Evolutionary conservation across 345 rosid species (phyloP).

Genomic region (Eucalyptus paniculata): DNA sequence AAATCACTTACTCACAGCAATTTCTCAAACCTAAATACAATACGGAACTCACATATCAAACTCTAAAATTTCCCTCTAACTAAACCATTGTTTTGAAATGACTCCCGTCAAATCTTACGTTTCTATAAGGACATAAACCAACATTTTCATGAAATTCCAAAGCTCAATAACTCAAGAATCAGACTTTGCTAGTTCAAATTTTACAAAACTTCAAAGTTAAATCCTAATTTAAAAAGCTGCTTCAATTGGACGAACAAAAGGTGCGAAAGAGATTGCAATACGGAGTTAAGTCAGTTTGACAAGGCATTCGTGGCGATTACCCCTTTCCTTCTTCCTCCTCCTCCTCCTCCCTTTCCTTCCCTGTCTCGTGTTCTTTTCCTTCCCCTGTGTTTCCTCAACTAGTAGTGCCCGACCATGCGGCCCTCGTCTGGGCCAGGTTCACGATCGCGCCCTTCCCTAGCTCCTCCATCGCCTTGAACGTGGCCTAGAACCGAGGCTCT

Average conservation of each 20-base stretch:
- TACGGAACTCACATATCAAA: fast-evolving
- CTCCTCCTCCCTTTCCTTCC: no score
- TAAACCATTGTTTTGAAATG: no score
- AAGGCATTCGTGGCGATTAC: fast-evolving
- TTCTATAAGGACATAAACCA: fast-evolving
- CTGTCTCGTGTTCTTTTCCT: background rate
- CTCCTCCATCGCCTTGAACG: no score
- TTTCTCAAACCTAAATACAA: background rate
- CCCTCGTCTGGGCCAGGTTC: no score
- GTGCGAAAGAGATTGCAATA: fast-evolving
- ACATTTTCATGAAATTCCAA: background rate
- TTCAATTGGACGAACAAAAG: background rate
- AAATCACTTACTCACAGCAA: fast-evolving
- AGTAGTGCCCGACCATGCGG: no score
- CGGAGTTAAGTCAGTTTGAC: fast-evolving
- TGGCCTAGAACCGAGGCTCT: no score
- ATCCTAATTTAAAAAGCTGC: no score
- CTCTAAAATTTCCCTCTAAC: background rate
- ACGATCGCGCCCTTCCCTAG: no score
- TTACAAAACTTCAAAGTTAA: no score
- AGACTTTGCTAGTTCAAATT: fast-evolving
- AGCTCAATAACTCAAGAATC: no score
- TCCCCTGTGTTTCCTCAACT: background rate
- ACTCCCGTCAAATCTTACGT: background rate
- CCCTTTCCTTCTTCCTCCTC: background rate